phyloP scores from a whole-genome alignment of 495 filamentous ascomycete genomes.

The Daldinia grandis region DNA sequence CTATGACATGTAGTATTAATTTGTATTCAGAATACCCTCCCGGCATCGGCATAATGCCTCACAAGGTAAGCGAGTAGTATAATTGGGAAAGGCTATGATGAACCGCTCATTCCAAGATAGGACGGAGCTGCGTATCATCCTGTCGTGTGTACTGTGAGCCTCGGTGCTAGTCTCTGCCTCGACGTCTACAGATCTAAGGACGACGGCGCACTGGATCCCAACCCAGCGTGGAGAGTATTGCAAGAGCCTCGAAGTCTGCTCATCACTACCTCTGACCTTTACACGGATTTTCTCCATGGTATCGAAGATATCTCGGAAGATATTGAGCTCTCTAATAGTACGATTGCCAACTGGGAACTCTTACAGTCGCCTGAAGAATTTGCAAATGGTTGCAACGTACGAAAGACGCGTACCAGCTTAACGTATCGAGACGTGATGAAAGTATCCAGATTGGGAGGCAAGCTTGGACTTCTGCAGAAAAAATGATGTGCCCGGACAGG shows the following conservation, averaged over 20 bases:
- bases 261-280: slow-evolving; percentile 73
- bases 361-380: slow-evolving; percentile 70
- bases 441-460: slow-evolving; percentile 78
- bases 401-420: slow-evolving; percentile 79
- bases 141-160: slow-evolving; percentile 87
- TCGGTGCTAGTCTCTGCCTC: slow-evolving; percentile 79
- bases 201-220: slow-evolving; percentile 55
- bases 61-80: slow-evolving; percentile 63
- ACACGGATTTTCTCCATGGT: slow-evolving; percentile 78
- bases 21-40: slow-evolving; percentile 72
- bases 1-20: slow-evolving; percentile 24
- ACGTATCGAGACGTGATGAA: slow-evolving; percentile 94
- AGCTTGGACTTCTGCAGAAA: slow-evolving; percentile 65
- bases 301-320: slow-evolving; percentile 71
- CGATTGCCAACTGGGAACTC: slow-evolving; percentile 84
- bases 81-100: slow-evolving; percentile 7
- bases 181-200: slow-evolving; percentile 75
- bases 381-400: slow-evolving; percentile 63
- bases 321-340: slow-evolving; percentile 64
- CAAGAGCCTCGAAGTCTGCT: slow-evolving; percentile 88
- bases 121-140: slow-evolving; percentile 88
- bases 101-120: slow-evolving; percentile 37
- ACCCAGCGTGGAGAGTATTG: slow-evolving; percentile 72
- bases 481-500: slow-evolving; percentile 41
- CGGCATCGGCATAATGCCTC: slow-evolving; percentile 93